Evolutionary conservation across 2,329 filamentous ascomycete species (phyloP), one percentile per base, ranked within the genome.

Genomic region (Monosporascus sp.): DNA sequence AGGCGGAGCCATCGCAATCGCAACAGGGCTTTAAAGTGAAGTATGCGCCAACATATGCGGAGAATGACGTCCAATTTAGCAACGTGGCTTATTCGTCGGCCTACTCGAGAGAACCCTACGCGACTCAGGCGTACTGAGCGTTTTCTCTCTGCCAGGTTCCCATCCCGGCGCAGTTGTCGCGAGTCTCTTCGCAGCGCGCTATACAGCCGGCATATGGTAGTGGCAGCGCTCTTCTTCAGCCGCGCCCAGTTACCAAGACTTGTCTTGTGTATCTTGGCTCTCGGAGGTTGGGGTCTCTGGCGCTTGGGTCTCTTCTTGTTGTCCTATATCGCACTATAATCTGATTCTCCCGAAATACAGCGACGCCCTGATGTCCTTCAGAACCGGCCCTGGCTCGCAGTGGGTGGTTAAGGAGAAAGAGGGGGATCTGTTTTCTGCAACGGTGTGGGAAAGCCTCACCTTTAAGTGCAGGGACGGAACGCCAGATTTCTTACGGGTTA

Each of bases 331-430:
- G 48, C 38, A 57, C 51, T 55, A 41, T 57, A 54, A 54, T 57
- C 55, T 60, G 62, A 58, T 22, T 57, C 54, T 22, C 40, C 58
- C 53, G 58, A 61, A 50, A 63, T 63, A 56, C 63, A 65, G 63
- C 64, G 63, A 65, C 63, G 63, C 65, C 50, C 58, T 63, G 58
- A 65, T 60, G 61, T 61, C 52, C 47, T 51, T 51, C 20, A 38
- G 31, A 35, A 35, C 31, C 11, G 9, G 31, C 31, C 11, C 31
- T 14, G 31, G 31, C 11, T 35, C 31, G 31, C 31, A 35, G 31
- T 35, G 48, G 35, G 46, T 37, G n/a, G 18, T 50, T 22, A 28
- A 44, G 26, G 48, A 41, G 40, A 38, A 26, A 38, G 41, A 44
- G 20, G 43, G 48, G 28, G 38, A 15, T 20, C 35, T 47, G 37